These are phyloP conservation scores for Suillus lakei DNA, from an alignment of 768 basidiomycete species.

Conservation along the genomic window DNA sequence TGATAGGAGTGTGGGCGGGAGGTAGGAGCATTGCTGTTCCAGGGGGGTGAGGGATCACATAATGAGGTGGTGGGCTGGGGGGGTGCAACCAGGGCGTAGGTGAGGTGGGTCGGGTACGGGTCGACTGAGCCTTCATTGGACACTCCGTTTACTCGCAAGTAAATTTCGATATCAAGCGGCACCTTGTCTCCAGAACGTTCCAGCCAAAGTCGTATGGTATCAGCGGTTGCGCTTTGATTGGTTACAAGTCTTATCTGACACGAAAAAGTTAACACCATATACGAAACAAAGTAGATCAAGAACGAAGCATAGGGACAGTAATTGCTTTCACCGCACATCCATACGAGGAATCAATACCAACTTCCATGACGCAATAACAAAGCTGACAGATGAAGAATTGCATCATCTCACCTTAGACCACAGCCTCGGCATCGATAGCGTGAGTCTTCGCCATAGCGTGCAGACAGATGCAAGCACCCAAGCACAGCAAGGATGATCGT, in stretches of 20 bases:
- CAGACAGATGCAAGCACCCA: constrained; percentile 79
- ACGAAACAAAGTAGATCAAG: constrained; percentile 1
- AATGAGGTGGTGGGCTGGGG: constrained; percentile 40
- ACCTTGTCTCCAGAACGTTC: constrained; percentile 74
- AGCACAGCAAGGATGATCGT: constrained; percentile 71
- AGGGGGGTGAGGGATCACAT: constrained; percentile 39
- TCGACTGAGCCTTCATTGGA: constrained; percentile 26
- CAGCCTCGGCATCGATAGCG: constrained; percentile 65
- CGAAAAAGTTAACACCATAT: constrained; percentile 10
- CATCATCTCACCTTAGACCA: constrained; percentile 73
- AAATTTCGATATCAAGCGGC: constrained; percentile 82
- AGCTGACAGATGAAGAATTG: not conserved
- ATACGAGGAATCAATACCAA: constrained; percentile 11
- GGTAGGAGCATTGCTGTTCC: constrained; percentile 36
- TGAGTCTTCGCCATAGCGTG: constrained; percentile 65
- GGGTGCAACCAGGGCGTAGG: constrained; percentile 37
- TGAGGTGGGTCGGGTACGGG: constrained; percentile 31
- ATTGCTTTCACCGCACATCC: constrained; percentile 4
- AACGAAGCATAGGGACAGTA: constrained; percentile 1
- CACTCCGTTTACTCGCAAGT: constrained; percentile 55
- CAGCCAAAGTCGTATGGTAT: constrained; percentile 82
- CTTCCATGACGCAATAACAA: constrained; percentile 12
- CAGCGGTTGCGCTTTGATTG: constrained; percentile 69
- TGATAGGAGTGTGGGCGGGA: constrained; percentile 47
- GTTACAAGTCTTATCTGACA: constrained; percentile 75